Percentiles rank a stretch among this genome's conserved stretches.
These are phyloP conservation scores for Crataegus laevigata DNA, from an alignment of 306 rosid genomes.

Conservation along the genomic window DNA sequence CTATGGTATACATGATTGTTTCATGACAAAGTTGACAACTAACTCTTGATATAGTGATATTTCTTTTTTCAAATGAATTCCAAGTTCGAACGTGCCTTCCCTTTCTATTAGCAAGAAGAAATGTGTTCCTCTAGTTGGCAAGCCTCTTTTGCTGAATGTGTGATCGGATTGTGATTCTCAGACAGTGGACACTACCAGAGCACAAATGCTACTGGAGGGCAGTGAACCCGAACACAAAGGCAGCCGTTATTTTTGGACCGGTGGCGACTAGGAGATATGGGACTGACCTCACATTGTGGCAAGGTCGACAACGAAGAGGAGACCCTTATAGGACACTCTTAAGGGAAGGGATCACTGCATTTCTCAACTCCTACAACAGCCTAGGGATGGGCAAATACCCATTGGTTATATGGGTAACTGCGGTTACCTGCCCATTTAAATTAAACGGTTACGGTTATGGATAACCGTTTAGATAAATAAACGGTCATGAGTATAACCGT, in stretches of 20 bases:
- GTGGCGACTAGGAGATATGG: conserved; percentile 59
- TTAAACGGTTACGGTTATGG: no score
- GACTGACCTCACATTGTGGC: conserved; percentile 63
- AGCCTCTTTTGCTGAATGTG: not conserved
- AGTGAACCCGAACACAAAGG: conserved; percentile 65
- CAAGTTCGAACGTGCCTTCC: not conserved
- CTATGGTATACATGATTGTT: not conserved
- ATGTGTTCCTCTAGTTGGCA: not conserved
- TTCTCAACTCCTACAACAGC: conserved; percentile 75
- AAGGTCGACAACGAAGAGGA: conserved; percentile 72
- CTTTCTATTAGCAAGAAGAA: no score
- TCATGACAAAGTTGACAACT: not conserved
- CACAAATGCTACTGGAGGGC: conserved; percentile 80
- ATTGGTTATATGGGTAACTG: no score
- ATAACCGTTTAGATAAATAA: no score
- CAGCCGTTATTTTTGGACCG: conserved; percentile 56
- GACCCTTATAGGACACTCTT: conserved; percentile 71
- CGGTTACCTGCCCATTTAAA: no score
- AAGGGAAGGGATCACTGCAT: conserved; percentile 70
- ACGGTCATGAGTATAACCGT: no score
- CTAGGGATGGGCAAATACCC: no score
- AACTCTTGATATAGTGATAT: not conserved
- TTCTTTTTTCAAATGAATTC: not conserved
- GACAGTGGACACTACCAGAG: conserved; percentile 60
- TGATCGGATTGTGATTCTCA: conserved; percentile 8